Evolutionary conservation across 345 rosid species (phyloP), one percentile per base, ranked within the genome.

Genomic region (Lagerstroemia speciosa): DNA sequence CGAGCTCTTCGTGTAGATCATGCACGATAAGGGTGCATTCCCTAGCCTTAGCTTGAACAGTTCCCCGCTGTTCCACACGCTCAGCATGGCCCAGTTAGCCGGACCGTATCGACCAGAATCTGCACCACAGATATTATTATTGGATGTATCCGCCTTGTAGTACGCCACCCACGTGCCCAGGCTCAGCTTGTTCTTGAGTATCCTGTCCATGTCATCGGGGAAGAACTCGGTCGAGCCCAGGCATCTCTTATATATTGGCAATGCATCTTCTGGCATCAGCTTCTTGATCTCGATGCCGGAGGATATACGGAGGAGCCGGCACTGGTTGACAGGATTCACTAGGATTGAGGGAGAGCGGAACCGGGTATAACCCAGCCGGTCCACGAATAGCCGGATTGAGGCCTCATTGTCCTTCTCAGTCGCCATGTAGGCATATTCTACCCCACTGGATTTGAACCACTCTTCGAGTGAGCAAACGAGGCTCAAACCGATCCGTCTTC

Each of bases 141-240:
- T 41, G 72, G 75, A 73, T 64, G 37, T 67, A 20, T 41, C 81
- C 75, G 3, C 78, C 83, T 72, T 76, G 8, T 78, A 85, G 67
- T 78, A 83, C 48, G 93, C 91, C 72, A 83, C 77, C 91, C 92
- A 91, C n/a, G 97, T 91, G 31, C 97, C 97, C n/a, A 88, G 67
- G 65, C 85, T 88, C 29, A 87, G 75, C 78, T 78, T 82, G 81
- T 85, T 85, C 50, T 81, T 72, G 65, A 91, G 76, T 52, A 91
- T 80, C 48, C 46, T 71, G 6, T 81, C 84, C 27, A 91, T 85
- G 73, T 91, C 97, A 0, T 70, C 67, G 0, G 97, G 97, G 73
- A 91, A 91, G 74, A 91, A 83, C 63, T 89, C 95, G 1, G 83
- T 67, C 22, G 83, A 74, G 6, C 80, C 34, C 86, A 89, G 79